Evolutionary conservation across 495 filamentous ascomycete genomes (phyloP), one percentile per base, ranked within the genome.

Genomic region (Venustampulla echinocandica): DNA sequence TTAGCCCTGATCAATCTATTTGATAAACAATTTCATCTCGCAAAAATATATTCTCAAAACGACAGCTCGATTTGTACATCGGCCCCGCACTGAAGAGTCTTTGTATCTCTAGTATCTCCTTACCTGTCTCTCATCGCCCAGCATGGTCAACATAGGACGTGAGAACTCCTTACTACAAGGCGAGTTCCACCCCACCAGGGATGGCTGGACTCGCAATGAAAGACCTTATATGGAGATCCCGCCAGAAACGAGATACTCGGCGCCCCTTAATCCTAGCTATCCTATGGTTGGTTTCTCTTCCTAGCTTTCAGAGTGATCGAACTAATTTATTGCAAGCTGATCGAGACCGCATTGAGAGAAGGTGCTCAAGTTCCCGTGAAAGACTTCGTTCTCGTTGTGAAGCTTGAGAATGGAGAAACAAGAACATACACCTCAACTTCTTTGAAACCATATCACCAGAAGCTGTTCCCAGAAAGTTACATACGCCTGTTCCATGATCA

Each of bases 1-100:
- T 27, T 30, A 13, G 10, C 30, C 43, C 23, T 47, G 15, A 36
- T 23, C 17, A 30, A 20, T 21, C 44, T 33, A 13, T 33, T 14
- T 21, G 27, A 30, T 30, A 30, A 30, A 30, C 27, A 30, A 23
- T 40, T 17, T 15, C 17, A 10, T 21, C 3, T 3, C 37, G 11
- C 6, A 20, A 17, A 40, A 40, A 46, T 35, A 49, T 42, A 3
- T 17, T 42, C 53, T 56, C 46, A 47, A 51, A 54, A 54, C 50
- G 55, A 57, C 40, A 50, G 44, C 55, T 57, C 55, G 55, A 23
- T 44, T 57, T 48, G 38, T 46, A 53, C 46, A 40, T 32, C 44
- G 27, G 22, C 32, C 17, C 27, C 33, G n/a, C 33, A 14, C 30
- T 35, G 13, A 19, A 44, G 22, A 24, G 18, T 27, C 13, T 33